Conservation (phyloP, 2,329 filamentous ascomycete genomes). For the Cladophialophora immunda region DNA sequence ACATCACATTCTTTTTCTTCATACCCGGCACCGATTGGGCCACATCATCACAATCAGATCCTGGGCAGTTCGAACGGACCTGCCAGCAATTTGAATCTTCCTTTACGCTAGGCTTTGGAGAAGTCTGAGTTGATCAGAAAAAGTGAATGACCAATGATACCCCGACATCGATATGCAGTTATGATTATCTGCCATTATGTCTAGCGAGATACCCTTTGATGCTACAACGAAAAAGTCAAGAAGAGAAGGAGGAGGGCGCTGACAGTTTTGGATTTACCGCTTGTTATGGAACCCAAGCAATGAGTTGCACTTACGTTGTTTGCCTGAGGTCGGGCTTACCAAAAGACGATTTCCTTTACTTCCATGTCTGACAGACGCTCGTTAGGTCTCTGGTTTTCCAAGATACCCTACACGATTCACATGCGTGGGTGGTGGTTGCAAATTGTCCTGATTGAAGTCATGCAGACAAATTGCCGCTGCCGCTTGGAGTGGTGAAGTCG, state of each 20-base stretch:
- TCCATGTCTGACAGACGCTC: conserved; percentile 28
- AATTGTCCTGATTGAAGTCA: conserved; percentile 15
- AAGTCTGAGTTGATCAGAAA: conserved; percentile 35
- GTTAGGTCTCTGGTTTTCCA: conserved; percentile 26
- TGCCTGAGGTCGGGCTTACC: conserved; percentile 10
- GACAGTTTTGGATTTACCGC: conserved; percentile 28
- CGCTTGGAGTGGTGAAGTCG: conserved; percentile 25
- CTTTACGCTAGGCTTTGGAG: conserved; percentile 39
- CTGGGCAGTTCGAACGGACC: conserved; percentile 34
- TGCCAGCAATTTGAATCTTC: conserved; percentile 40
- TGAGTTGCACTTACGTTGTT: conserved; percentile 19
- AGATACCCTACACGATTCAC: conserved; percentile 33
- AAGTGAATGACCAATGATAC: conserved; percentile 39
- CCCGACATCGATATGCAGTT: conserved; percentile 39
- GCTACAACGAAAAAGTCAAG: conserved; percentile 36
- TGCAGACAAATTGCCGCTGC: conserved; percentile 17
- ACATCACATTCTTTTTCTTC: conserved; percentile 97
- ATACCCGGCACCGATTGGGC: conserved; percentile 89
- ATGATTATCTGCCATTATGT: conserved; percentile 41
- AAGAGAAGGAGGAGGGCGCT: conserved; percentile 20
- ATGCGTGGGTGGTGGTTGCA: conserved; percentile 24
- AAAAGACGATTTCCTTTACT: conserved; percentile 9
- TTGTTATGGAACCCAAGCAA: conserved; percentile 27
- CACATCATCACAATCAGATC: conserved; percentile 61
- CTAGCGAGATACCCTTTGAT: conserved; percentile 42